Base-by-base conservation (phyloP, 78 protist species). In the Protostelium mycophagum region DNA sequence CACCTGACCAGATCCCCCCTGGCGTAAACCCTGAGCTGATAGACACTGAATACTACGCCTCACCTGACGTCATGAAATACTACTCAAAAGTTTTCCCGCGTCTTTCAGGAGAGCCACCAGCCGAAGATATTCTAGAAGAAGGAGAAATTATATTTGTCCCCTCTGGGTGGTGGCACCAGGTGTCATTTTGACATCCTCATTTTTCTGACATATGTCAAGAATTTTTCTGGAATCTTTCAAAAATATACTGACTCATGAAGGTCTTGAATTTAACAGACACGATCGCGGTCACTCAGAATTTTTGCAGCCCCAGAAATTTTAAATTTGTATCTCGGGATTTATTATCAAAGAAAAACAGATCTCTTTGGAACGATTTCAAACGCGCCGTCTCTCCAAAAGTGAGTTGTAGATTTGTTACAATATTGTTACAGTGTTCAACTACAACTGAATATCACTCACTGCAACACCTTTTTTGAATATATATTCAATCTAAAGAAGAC, bases 91-190 rank as follows among this genome's bases (percentile, higher is more conserved):
- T 51, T 5, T 16, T 25, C 16, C 73, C 73, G 31, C 5, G 16
- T 25, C 73, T 51, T 16, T 25, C 73, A 51, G 31, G 16, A 51
- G 73, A 51, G 73, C 73, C 73, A 51, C 94, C 94, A n/a, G 51
- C 88, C 28, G 94, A 91, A 85, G 38, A 91, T 84, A 88, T 91
- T 28, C 63, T 91, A 63, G 28, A 88, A 28, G 91, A 87, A 39
- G 97, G 97, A 36, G 97, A 96, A 86, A 34, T 88, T 36, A 90
- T 96, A 16, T 96, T 86, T 89, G 96, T 96, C 51, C 97, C 97
- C 34, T 37, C 91, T 1, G 96, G 96, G 0, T 96, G 96, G 96
- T 96, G 96, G 96, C 97, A 96, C 38, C 28, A 38, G 85, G 96
- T 51, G 73, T 16, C 73, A 51, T 51, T 16, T 25, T 51, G 73